Percentiles rank a stretch among this genome's conserved stretches.
phyloP scores from a whole-genome alignment of 345 rosid species.

The Hypericum androsaemum region DNA sequence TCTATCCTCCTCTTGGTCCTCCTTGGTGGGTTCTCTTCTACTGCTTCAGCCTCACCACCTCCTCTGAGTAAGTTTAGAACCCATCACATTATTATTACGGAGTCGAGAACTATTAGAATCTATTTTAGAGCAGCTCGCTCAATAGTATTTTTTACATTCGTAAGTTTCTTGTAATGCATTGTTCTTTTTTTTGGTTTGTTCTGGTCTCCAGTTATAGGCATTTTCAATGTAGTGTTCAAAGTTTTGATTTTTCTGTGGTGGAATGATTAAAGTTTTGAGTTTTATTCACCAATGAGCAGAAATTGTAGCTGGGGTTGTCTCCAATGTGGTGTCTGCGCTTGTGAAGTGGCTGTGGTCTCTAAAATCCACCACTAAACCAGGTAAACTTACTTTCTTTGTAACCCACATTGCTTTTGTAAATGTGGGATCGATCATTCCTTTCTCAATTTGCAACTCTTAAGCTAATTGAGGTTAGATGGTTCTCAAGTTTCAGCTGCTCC shows the following conservation, averaged over 20 bases:
- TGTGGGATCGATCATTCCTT: not conserved
- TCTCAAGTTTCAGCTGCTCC: constrained; percentile 11
- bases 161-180: not conserved
- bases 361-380: constrained; percentile 16
- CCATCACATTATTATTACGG: too few species aligned
- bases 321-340: constrained; percentile 15
- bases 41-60: constrained; percentile 64
- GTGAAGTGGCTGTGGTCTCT: constrained; percentile 28
- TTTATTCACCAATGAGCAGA: constrained; percentile 12
- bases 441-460: not conserved
- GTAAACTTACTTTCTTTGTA: constrained; percentile 7
- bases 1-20: constrained; percentile 36
- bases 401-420: constrained; percentile 4
- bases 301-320: constrained; percentile 14
- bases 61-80: constrained; percentile 58
- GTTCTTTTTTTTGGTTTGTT: not conserved
- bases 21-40: constrained; percentile 43
- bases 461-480: constrained; percentile 12
- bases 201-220: not conserved
- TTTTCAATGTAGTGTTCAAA: not conserved
- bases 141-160: too few species aligned
- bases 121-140: too few species aligned
- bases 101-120: too few species aligned
- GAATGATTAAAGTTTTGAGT: not conserved
- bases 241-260: not conserved